These are phyloP conservation scores for Aspergillus sp. DNA, from an alignment of 2,329 filamentous ascomycete species.

Conservation along the genomic window DNA sequence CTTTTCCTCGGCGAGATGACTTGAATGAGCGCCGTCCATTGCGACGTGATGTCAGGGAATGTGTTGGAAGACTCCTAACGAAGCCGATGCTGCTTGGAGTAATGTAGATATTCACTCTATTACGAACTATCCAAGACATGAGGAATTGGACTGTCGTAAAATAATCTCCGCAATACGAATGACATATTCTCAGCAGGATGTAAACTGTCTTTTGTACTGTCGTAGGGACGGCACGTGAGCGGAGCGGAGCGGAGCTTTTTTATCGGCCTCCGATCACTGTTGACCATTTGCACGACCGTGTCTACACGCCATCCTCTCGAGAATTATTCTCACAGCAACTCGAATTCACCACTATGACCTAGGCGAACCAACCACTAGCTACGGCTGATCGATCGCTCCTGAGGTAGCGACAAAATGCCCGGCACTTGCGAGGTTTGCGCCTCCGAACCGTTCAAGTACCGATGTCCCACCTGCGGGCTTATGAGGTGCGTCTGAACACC, in stretches of 20 bases:
- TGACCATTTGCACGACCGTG: neutral
- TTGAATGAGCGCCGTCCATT: slow-evolving; percentile 17
- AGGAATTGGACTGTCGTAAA: no score
- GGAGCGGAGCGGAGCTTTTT: neutral
- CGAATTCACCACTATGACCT: neutral
- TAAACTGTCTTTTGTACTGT: neutral
- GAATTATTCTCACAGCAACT: neutral
- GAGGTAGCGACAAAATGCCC: slow-evolving; percentile 24
- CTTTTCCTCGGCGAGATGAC: neutral
- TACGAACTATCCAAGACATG: no score
- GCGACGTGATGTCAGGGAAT: neutral
- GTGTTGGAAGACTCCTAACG: neutral
- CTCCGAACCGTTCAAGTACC: slow-evolving; percentile 36
- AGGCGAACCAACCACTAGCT: slow-evolving; percentile 12
- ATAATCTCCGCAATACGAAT: neutral
- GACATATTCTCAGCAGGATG: neutral
- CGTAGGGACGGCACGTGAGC: neutral
- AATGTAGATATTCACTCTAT: no score
- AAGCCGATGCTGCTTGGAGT: neutral
- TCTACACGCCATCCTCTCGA: neutral
- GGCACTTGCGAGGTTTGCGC: slow-evolving; percentile 37
- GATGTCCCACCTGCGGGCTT: slow-evolving; percentile 37
- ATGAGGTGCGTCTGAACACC: slow-evolving; percentile 32
- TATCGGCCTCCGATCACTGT: neutral
- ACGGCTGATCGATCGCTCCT: slow-evolving; percentile 9